Evolutionary conservation across 2,329 filamentous ascomycete species (phyloP), one percentile per base, ranked within the genome.

Genomic region (Fusarium napiforme): DNA sequence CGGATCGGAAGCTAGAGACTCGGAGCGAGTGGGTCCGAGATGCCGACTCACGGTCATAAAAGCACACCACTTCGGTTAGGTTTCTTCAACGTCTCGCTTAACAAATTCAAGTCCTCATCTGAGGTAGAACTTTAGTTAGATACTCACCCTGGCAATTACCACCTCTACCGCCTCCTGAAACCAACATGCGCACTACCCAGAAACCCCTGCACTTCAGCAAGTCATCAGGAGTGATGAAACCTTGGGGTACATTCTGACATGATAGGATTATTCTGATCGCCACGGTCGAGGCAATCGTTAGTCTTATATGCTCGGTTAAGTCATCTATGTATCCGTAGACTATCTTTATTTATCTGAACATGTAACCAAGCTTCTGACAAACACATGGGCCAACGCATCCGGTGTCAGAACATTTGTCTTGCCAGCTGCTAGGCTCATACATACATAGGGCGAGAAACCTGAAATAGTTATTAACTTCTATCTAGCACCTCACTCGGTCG

Each of bases 101-200:
- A 43, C 26, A 28, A n/a, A 21, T 18, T 18, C 23, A 50, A 37
- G 14, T 55, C n/a, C 46, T 46, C 40, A n/a, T 57, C 46, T 49
- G 19, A 46, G 18, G 15, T 37, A 15, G n/a, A 64, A 42, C 56
- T 45, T 53, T 34, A 47, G 47, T 50, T 69, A 30, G 49, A 16
- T 34, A 37, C 52, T 69, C 45, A 46, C 30, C 69, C 70, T 72
- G 46, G 36, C 55, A 56, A 70, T 72, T 60, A 53, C 43, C 39
- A 56, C 59, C 53, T 70, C 69, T 60, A 73, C 69, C 64, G 64
- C 42, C 26, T 64, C 70, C 70, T 72, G 69, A 72, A 72, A 72
- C 70, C 50, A 55, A 42, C 34, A 47, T 59, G 34, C 39, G 47
- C 43, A 59, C 49, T 32, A 49, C 46, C 28, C 28, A 52, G 39